Evolutionary conservation across 169 alveolate genomes (phyloP).

Genomic region (Plasmodium malariae): DNA sequence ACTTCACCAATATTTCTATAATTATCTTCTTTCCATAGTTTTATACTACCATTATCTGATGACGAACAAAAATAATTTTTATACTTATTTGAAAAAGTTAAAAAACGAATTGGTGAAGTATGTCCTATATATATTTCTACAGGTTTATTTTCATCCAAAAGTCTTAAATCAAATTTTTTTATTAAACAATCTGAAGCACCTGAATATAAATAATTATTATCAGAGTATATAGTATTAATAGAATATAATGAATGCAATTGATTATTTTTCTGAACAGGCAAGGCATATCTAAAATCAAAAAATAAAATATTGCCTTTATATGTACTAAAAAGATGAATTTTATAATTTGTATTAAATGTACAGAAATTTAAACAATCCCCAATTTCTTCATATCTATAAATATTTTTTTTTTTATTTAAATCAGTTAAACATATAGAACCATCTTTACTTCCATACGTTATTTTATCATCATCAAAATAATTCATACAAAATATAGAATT

Average conservation of each 20-base stretch:
- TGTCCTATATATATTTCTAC: slow-evolving; percentile 54
- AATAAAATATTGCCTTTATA: slow-evolving; percentile 48
- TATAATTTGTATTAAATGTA: background rate
- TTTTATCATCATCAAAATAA: slow-evolving; percentile 43
- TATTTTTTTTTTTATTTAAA: slow-evolving; percentile 48
- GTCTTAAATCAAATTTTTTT: slow-evolving; percentile 57
- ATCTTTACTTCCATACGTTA: slow-evolving; percentile 65
- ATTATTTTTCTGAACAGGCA: slow-evolving; percentile 40
- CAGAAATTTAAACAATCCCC: slow-evolving; percentile 49
- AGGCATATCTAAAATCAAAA: slow-evolving; percentile 35
- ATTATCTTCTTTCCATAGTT: slow-evolving; percentile 34
- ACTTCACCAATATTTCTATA: background rate
- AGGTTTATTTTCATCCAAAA: slow-evolving; percentile 18
- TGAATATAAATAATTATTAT: slow-evolving; percentile 31
- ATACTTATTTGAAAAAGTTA: slow-evolving; percentile 34
- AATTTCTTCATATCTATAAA: slow-evolving; percentile 52
- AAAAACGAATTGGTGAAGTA: slow-evolving; percentile 57
- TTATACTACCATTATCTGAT: slow-evolving; percentile 62
- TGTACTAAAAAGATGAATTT: slow-evolving; percentile 55
- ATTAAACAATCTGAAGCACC: slow-evolving; percentile 68
- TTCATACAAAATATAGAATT: slow-evolving; percentile 61
- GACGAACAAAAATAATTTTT: slow-evolving; percentile 27
- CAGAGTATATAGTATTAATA: slow-evolving; percentile 12
- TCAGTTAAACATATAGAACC: slow-evolving; percentile 53
- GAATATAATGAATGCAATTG: slow-evolving; percentile 57